Conservation (phyloP, 169 alveolate species). For the Plasmodium sp. region DNA sequence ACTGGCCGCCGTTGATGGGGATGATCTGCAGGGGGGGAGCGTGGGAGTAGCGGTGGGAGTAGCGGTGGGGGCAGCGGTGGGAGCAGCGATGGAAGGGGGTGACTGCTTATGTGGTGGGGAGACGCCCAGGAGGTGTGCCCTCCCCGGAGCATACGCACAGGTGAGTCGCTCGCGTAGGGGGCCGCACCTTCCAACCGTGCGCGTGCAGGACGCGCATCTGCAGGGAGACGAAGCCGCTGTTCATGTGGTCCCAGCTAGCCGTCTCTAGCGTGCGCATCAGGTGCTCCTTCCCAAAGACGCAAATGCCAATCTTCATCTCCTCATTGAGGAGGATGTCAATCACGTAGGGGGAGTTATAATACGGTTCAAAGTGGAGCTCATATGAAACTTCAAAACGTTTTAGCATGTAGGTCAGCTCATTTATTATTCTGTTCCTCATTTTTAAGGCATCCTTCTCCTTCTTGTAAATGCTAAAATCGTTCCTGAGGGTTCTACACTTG, state of each 20-base stretch:
- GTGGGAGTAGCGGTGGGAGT: not conserved
- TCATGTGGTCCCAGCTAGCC: conserved; percentile 40
- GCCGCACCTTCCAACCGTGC: conserved; percentile 49
- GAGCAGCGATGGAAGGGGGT: too few relatives aligned
- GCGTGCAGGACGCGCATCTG: conserved; percentile 34
- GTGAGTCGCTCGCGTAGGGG: not conserved
- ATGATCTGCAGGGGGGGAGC: conserved; percentile 3
- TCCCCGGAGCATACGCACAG: not conserved
- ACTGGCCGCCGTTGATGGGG: conserved; percentile 63
- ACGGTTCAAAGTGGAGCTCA: conserved; percentile 35
- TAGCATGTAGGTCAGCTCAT: conserved; percentile 14
- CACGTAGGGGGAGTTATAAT: conserved; percentile 35
- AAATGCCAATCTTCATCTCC: conserved; percentile 25
- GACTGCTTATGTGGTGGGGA: too few relatives aligned
- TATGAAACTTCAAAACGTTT: conserved; percentile 5
- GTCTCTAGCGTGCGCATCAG: conserved; percentile 35
- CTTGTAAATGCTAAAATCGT: conserved; percentile 48
- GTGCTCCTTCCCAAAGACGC: conserved; percentile 54
- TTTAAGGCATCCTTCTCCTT: conserved; percentile 59
- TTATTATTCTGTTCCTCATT: conserved; percentile 33
- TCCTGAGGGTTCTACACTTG: conserved; percentile 38
- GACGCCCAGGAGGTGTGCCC: too few relatives aligned
- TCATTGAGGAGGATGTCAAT: conserved; percentile 31
- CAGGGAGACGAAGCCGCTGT: conserved; percentile 47
- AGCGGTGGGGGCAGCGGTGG: too few relatives aligned